phyloP scores from a whole-genome alignment of 108 stramenopile species.

The Heterococcus sp. region DNA sequence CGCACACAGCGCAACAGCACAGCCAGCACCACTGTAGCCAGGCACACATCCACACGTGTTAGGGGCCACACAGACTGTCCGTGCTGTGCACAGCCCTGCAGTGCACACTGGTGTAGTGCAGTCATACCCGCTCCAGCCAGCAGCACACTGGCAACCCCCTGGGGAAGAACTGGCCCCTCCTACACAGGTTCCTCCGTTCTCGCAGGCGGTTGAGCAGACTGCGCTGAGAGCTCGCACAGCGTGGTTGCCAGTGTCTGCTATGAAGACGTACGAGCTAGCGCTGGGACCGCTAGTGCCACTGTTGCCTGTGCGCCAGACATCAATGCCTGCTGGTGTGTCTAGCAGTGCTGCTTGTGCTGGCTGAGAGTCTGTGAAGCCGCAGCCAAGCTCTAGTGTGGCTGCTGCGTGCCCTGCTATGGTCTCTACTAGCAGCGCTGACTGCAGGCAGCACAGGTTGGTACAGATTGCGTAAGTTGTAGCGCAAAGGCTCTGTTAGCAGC shows the following conservation, averaged over 20 bases:
- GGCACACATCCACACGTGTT: slow-evolving; percentile 73
- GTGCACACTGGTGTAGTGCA: slow-evolving; percentile 67
- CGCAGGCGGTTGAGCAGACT: slow-evolving; percentile 67
- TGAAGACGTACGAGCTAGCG: slow-evolving; percentile 42
- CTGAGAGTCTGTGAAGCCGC: slow-evolving; percentile 62
- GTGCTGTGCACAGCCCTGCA: slow-evolving; percentile 42
- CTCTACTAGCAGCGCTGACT: slow-evolving; percentile 47
- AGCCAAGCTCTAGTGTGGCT: slow-evolving; percentile 60
- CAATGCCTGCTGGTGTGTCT: slow-evolving; percentile 62
- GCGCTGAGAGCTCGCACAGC: slow-evolving; percentile 69
- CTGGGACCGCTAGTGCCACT: neutral
- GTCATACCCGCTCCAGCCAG: slow-evolving; percentile 68
- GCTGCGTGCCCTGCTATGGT: slow-evolving; percentile 72
- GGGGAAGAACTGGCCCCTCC: slow-evolving; percentile 14
- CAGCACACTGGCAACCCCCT: slow-evolving; percentile 64
- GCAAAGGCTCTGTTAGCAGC: no score
- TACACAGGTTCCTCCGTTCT: slow-evolving; percentile 72
- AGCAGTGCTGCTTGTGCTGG: slow-evolving; percentile 63
- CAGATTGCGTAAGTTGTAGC: no score
- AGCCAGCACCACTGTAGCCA: slow-evolving; percentile 65
- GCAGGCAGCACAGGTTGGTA: no score
- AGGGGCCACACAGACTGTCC: slow-evolving; percentile 72
- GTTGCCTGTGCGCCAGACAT: slow-evolving; percentile 20
- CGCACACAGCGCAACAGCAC: slow-evolving; percentile 63
- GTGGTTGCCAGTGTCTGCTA: slow-evolving; percentile 75